Conservation (phyloP, 768 basidiomycete species). For the Leccinum fibrillosum region DNA sequence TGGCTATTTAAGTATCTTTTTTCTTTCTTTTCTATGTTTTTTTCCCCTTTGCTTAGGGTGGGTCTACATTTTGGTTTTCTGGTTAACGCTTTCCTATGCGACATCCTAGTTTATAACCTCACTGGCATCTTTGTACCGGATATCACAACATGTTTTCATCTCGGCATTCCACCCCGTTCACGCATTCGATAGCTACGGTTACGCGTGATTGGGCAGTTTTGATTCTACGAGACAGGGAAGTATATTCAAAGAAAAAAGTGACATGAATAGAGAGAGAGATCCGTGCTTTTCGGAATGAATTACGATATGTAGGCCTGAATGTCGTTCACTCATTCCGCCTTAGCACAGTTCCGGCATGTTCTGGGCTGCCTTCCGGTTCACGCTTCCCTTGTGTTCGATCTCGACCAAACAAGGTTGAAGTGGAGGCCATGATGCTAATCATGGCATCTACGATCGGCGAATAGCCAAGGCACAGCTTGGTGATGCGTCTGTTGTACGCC, state of each 20-base stretch:
- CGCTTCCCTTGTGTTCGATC: not conserved
- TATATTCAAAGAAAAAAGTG: not conserved
- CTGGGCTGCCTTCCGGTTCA: constrained; percentile 12
- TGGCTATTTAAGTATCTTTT: not conserved
- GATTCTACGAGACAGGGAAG: not conserved
- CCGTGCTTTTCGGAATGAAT: not conserved
- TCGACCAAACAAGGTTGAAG: constrained; percentile 8
- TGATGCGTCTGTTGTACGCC: constrained; percentile 9
- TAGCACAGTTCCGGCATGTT: not conserved
- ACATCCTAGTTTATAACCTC: not conserved
- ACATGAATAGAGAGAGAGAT: not conserved
- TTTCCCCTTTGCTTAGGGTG: not conserved
- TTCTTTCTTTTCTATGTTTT: not conserved
- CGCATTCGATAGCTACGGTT: too few relatives aligned
- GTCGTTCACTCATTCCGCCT: not conserved
- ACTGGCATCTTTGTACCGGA: not conserved
- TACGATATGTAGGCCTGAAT: not conserved
- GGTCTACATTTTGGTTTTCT: not conserved
- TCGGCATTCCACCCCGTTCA: not conserved
- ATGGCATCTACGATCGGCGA: constrained; percentile 13
- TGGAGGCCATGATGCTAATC: constrained; percentile 5
- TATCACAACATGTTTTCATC: not conserved
- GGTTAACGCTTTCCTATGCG: not conserved
- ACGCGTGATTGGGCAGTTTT: not conserved
- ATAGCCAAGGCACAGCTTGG: constrained; percentile 13